A percentile compares a stretch with the other conserved stretches of the same genome.
Evolutionary conservation across 139 green algal genomes (phyloP).

Genomic region (Chlamydomonas eustigma): DNA sequence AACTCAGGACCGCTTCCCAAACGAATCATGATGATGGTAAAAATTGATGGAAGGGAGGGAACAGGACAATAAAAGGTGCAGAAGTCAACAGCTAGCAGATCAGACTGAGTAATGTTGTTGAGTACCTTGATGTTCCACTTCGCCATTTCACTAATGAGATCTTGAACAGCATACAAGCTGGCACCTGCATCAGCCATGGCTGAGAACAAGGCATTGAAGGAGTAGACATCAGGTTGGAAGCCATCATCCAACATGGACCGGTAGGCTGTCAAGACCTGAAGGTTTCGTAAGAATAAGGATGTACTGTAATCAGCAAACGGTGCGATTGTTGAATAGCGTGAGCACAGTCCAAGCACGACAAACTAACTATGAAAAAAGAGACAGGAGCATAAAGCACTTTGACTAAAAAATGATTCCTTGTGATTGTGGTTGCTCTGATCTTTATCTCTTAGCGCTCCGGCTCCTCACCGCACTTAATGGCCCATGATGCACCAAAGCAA

Average conservation of each 20-base stretch:
- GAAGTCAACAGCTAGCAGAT: too few species aligned
- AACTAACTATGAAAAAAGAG: too few species aligned
- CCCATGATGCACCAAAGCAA: background rate
- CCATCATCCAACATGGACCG: conserved; percentile 19
- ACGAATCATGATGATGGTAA: background rate
- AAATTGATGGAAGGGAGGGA: background rate
- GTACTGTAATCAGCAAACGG: too few species aligned
- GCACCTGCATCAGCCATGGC: background rate
- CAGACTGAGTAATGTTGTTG: too few species aligned
- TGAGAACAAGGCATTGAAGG: conserved; percentile 42
- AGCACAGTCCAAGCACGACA: too few species aligned
- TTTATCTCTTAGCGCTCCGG: too few species aligned
- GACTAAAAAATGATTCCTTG: too few species aligned
- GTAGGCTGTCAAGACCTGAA: conserved; percentile 28
- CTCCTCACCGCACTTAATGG: conserved; percentile 1
- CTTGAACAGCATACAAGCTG: conserved; percentile 24
- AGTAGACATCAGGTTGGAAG: conserved; percentile 38
- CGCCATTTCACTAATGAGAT: conserved; percentile 23
- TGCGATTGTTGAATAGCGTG: too few species aligned
- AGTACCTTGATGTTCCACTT: conserved; percentile 16
- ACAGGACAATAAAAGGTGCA: too few species aligned
- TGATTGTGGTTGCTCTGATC: too few species aligned
- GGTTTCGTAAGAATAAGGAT: too few species aligned
- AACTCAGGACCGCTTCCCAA: background rate
- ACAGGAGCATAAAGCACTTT: too few species aligned